phyloP scores from a whole-genome alignment of 2,329 filamentous ascomycete species.

The Aureobasidium sp. region DNA sequence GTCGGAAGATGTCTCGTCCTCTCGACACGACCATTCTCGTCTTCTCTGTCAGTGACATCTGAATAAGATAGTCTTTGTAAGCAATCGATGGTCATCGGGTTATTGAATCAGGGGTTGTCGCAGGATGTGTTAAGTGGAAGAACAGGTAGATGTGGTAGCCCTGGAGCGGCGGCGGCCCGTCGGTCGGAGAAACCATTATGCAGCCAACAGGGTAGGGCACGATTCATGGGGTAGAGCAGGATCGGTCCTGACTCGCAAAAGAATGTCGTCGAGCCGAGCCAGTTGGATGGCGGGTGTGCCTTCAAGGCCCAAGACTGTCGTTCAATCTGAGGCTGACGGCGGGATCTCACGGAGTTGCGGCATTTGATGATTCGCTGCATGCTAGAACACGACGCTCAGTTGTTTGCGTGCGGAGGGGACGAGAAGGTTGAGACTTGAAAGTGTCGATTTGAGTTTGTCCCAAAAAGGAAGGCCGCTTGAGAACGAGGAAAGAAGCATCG shows the following conservation, averaged over 20 bases:
- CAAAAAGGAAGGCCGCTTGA: not conserved
- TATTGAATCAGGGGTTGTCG: not conserved
- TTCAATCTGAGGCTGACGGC: not conserved
- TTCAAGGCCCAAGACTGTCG: not conserved
- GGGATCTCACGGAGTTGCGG: not conserved
- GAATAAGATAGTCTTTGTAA: not conserved
- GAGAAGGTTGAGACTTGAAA: not conserved
- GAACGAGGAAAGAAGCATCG: not conserved
- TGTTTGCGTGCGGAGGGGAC: not conserved
- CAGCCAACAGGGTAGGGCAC: not conserved
- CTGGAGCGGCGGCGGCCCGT: not conserved
- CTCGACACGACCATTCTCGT: not conserved
- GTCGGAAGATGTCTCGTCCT: not conserved
- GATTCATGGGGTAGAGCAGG: constrained; percentile 1
- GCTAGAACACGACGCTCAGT: not conserved
- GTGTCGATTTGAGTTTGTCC: not conserved
- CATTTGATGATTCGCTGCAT: not conserved
- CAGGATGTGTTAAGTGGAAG: not conserved
- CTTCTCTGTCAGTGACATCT: not conserved
- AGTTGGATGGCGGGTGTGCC: not conserved
- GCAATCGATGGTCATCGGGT: not conserved
- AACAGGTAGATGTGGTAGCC: not conserved
- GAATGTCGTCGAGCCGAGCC: not conserved
- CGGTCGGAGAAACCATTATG: not conserved
- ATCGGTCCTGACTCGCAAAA: not conserved